A percentile compares a stretch with the other conserved stretches of the same genome.
These are phyloP conservation scores for Globisporangium recalcitrans DNA, from an alignment of 352 stramenopile species.

Conservation along the genomic window DNA sequence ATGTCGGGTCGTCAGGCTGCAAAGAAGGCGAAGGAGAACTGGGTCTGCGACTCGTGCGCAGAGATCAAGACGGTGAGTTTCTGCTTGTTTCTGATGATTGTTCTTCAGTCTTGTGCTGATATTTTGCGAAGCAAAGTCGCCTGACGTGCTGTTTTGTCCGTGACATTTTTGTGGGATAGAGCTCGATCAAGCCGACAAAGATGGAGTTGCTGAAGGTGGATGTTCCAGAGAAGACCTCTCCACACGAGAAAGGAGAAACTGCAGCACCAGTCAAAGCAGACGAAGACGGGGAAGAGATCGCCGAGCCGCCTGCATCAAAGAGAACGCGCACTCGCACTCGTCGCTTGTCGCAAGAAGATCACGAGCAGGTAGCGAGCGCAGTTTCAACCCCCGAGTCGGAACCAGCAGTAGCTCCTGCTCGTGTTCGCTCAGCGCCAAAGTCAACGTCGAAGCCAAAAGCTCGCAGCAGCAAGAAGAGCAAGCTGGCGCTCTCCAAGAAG, in stretches of 20 bases:
- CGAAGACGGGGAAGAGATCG: not conserved
- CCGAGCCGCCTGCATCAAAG: conserved; percentile 1
- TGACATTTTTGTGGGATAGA: not conserved
- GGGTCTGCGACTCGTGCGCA: conserved; percentile 31
- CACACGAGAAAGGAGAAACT: conserved; percentile 2
- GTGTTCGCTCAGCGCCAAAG: not conserved
- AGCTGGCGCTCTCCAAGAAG: conserved; percentile 10
- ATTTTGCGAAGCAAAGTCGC: not conserved
- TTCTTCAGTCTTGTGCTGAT: not conserved
- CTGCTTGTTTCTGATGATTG: not conserved
- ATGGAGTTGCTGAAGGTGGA: not conserved
- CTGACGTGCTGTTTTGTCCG: not conserved
- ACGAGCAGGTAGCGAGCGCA: not conserved
- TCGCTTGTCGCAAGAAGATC: conserved; percentile 1
- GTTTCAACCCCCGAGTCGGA: not conserved
- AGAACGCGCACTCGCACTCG: conserved; percentile 2
- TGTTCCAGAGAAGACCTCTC: not conserved
- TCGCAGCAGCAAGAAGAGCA: conserved; percentile 11
- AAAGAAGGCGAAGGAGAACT: conserved; percentile 47
- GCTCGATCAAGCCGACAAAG: conserved; percentile 11
- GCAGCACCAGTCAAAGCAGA: not conserved
- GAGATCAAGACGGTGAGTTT: conserved; percentile 20
- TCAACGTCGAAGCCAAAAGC: not conserved
- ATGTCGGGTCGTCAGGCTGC: conserved; percentile 66
- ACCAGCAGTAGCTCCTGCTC: not conserved